A percentile compares a stretch with the other conserved stretches of the same genome.
Conservation (phyloP, 73 alveolate species). For the Paramecium sonneborni region DNA sequence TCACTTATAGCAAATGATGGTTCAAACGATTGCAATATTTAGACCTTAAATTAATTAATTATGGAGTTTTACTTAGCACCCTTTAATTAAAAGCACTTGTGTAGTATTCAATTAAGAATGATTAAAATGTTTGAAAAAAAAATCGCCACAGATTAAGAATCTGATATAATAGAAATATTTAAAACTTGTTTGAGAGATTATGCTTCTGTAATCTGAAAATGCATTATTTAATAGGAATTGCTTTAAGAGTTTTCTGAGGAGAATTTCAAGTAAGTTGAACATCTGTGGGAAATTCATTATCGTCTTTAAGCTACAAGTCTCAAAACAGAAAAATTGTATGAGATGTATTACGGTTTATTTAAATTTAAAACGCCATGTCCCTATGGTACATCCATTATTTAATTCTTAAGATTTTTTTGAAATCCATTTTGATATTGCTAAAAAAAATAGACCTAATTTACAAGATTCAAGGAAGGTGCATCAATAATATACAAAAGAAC, state of each 20-base stretch:
- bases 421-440: constrained; percentile 23
- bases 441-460: background rate
- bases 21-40: background rate
- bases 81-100: background rate
- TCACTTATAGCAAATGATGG: background rate
- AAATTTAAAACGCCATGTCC: background rate
- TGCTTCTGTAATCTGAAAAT: constrained; percentile 15
- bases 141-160: background rate
- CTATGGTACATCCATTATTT: background rate
- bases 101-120: background rate
- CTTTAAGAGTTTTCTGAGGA: background rate
- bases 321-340: background rate
- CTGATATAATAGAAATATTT: background rate
- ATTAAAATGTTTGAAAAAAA: background rate
- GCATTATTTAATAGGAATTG: background rate
- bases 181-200: background rate
- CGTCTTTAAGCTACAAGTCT: background rate
- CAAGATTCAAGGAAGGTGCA: background rate
- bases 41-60: background rate
- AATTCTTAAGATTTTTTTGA: background rate
- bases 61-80: background rate
- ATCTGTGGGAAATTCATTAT: constrained; percentile 32
- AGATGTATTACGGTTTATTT: background rate
- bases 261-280: constrained; percentile 4
- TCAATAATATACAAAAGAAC: background rate